Evolutionary conservation across 495 filamentous ascomycete genomes (phyloP), one percentile per base, ranked within the genome.

Genomic region (Pyrenula massariospora): DNA sequence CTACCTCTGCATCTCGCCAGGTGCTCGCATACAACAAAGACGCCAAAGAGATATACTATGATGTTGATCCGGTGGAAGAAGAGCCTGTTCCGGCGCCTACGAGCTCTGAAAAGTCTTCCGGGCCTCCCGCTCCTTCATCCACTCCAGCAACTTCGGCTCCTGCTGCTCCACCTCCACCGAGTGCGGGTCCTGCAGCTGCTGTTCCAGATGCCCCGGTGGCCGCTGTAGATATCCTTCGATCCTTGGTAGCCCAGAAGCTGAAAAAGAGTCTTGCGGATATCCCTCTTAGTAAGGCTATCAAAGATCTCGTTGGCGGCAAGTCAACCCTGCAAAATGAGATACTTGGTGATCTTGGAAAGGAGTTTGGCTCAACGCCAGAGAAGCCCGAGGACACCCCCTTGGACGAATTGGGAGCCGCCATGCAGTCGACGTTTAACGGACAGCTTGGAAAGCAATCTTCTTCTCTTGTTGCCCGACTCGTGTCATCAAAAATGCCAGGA

Each of bases 11-110:
- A 19, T 91, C 96, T 68, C 83, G 93, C 62, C 91, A 97, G 71
- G 97, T 99, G 70, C 83, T 97, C 48, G 97, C 93, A 77, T 99
- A 97, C 78, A 96, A 94, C 73, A 99, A 99, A 70, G 93, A 99
- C 67, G 89, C 91, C 10, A 96, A 96, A 68, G 93, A 97, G 68
- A 99, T 99, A 61, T 99, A 99, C 76, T 99, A 99, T 69, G 91
- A 95, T 69, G 89, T 95, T 47, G 93, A 98, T 65, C 94, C 94
- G 0, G 79, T 93, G 12, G 91, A 95, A 64, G 93, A 98, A 49
- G 91, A 96, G 72, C 79, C 84, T 22, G 85, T 84, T 60, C 67
- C 84, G 24, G 70, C 77, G 55, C 64, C 74, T 24, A 63, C 79
- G 12, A 73, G 70, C 56, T 8, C 5, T 42, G 8, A 42, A 42